Conservation (phyloP, 495 filamentous ascomycete genomes). For the Lindgomyces ingoldianus region DNA sequence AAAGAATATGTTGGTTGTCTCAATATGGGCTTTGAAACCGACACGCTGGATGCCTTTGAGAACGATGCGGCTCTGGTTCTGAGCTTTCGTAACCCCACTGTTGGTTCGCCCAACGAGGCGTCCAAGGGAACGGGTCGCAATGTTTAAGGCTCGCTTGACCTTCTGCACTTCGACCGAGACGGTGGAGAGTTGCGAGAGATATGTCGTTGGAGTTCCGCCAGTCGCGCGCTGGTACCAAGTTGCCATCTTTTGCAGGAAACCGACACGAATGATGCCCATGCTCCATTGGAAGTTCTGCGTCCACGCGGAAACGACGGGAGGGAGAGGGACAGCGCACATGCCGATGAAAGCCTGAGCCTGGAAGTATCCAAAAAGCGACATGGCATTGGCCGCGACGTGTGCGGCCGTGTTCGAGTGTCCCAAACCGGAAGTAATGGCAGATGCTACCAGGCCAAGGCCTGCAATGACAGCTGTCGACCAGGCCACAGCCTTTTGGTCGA, state of each 20-base stretch:
- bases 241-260: constrained; percentile 82
- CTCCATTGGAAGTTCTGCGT: constrained; percentile 99
- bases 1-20: constrained; percentile 90
- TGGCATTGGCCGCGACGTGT: constrained; percentile 88
- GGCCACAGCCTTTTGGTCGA: constrained; percentile 83
- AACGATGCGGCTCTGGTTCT: constrained; percentile 57
- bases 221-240: constrained; percentile 97
- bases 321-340: constrained; percentile 79
- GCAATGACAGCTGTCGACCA: constrained; percentile 88
- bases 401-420: constrained; percentile 90
- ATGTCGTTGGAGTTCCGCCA: constrained; percentile 79
- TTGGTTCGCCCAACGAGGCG: constrained; percentile 56
- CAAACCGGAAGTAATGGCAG: constrained; percentile 49
- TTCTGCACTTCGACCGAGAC: constrained; percentile 87
- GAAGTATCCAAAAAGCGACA: constrained; percentile 94
- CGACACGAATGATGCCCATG: constrained; percentile 91
- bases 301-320: constrained; percentile 89
- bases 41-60: constrained; percentile 89
- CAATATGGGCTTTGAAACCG: constrained; percentile 80
- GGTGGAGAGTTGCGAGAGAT: constrained; percentile 70
- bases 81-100: constrained; percentile 46
- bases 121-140: constrained; percentile 52
- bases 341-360: constrained; percentile 96
- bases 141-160: constrained; percentile 47
- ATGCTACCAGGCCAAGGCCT: constrained; percentile 70